phyloP scores from a whole-genome alignment of 1,284 basidiomycete species.

The Heterobasidion occidentale region DNA sequence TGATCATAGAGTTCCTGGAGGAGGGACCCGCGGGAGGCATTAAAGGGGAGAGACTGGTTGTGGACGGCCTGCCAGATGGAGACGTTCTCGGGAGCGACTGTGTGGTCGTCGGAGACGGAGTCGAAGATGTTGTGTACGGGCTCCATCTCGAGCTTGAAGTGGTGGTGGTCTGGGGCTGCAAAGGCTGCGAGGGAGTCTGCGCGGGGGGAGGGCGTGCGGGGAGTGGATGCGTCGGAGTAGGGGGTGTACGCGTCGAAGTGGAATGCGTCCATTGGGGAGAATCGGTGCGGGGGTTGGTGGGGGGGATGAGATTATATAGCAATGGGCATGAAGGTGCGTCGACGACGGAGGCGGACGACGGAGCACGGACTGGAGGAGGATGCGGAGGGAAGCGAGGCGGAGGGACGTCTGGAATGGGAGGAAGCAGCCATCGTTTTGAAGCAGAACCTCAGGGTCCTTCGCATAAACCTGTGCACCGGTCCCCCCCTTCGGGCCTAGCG shows the following conservation, averaged over 20 bases:
- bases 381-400: not conserved
- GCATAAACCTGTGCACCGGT: conserved; percentile 12
- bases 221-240: conserved; percentile 57
- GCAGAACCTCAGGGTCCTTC: conserved; percentile 14
- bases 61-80: conserved; percentile 25
- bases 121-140: conserved; percentile 45
- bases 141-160: conserved; percentile 38
- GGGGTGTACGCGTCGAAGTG: conserved; percentile 55
- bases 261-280: conserved; percentile 43
- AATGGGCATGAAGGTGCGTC: conserved; percentile 4
- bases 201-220: conserved; percentile 62
- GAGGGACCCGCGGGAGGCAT: conserved; percentile 40
- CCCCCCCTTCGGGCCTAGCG: conserved; percentile 5
- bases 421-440: conserved; percentile 9
- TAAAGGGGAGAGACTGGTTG: conserved; percentile 23
- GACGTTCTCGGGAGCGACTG: conserved; percentile 29
- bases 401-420: not conserved
- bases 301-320: conserved; percentile 7
- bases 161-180: conserved; percentile 26
- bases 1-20: conserved; percentile 59
- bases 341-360: conserved; percentile 3
- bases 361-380: conserved; percentile 6
- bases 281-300: not conserved
- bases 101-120: conserved; percentile 29
- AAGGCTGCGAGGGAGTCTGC: conserved; percentile 31